These are phyloP conservation scores for Schoenoplectus tabernaemontani DNA, from an alignment of 202 grass and related monocot species.

Conservation along the genomic window DNA sequence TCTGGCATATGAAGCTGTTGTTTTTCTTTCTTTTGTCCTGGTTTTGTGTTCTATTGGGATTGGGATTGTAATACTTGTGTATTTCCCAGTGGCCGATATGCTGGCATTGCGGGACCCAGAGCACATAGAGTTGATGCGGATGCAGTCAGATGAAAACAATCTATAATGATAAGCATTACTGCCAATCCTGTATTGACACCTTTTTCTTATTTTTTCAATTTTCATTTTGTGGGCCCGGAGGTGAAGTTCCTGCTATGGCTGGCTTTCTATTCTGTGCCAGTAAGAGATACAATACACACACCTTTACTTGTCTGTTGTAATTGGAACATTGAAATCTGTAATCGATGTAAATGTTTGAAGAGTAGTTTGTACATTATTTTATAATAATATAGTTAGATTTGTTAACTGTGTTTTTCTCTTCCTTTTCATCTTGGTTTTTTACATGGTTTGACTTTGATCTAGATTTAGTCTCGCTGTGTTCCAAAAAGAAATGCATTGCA, in stretches of 20 bases:
- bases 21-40: constrained; percentile 70
- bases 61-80: constrained; percentile 73
- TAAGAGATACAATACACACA: background rate
- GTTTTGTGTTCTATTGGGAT: constrained; percentile 55
- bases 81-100: constrained; percentile 75
- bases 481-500: background rate
- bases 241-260: background rate
- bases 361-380: constrained; percentile 28
- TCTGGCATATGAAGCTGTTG: constrained; percentile 46
- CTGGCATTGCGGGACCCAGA: constrained; percentile 47
- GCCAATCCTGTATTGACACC: background rate
- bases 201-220: constrained; percentile 10
- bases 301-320: background rate
- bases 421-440: background rate
- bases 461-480: background rate
- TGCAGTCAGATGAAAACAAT: constrained; percentile 27
- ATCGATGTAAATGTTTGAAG: constrained; percentile 33
- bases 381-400: constrained; percentile 13
- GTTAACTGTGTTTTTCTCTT: background rate
- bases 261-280: background rate
- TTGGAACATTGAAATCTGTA: background rate
- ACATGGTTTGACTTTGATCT: constrained; percentile 1
- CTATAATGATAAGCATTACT: constrained; percentile 15
- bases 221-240: background rate
- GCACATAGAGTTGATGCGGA: constrained; percentile 40